These are phyloP conservation scores for Solanum appendiculatum DNA, from an alignment of 257 asterid species.

Conservation along the genomic window DNA sequence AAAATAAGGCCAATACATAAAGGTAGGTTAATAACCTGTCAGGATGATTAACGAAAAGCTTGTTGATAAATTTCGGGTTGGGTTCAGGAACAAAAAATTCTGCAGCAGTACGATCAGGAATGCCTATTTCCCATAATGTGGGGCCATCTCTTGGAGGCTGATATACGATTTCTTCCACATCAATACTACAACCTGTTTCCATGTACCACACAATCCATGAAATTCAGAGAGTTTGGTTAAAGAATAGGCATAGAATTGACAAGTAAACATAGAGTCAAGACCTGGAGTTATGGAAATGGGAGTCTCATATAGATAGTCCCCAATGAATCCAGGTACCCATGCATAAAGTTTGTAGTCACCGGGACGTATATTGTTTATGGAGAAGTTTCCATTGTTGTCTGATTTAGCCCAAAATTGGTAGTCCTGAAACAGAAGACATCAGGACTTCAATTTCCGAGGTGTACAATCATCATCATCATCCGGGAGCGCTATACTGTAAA, in stretches of 20 bases:
- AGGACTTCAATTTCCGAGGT: background rate
- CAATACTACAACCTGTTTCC: slow-evolving; percentile 28
- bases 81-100: slow-evolving; percentile 62
- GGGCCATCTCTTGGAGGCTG: slow-evolving; percentile 70
- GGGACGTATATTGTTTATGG: slow-evolving; percentile 26
- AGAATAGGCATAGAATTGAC: background rate
- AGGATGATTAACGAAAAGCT: slow-evolving; percentile 46
- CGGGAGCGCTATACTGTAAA: background rate
- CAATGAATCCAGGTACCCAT: slow-evolving; percentile 64
- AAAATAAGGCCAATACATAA: background rate
- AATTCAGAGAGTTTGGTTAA: background rate
- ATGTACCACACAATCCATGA: background rate
- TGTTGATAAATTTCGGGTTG: slow-evolving; percentile 46
- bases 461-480: background rate
- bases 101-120: slow-evolving; percentile 61
- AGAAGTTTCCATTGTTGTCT: slow-evolving; percentile 41
- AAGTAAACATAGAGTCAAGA: background rate
- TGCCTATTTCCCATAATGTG: slow-evolving; percentile 80
- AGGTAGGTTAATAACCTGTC: slow-evolving; percentile 27
- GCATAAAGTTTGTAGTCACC: slow-evolving; percentile 57
- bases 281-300: slow-evolving; percentile 42
- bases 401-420: slow-evolving; percentile 68
- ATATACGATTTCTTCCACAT: slow-evolving; percentile 36
- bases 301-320: slow-evolving; percentile 38
- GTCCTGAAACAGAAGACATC: slow-evolving; percentile 21